Base-by-base conservation (phyloP, 2,329 filamentous ascomycete genomes). In the Aspergillus awamori region DNA sequence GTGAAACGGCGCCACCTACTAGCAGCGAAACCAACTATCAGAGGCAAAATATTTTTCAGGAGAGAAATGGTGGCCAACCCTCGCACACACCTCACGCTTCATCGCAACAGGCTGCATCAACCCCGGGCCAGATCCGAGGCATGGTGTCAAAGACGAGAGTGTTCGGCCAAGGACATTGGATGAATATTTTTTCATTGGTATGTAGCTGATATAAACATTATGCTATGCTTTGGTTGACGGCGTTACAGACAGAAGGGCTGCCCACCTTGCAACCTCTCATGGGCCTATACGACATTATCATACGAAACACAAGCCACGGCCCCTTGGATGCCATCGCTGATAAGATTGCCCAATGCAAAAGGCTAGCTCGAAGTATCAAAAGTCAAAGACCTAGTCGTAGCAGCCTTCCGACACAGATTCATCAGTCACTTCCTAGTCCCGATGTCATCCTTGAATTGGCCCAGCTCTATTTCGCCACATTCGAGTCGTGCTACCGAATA, bases 401-500 rank as follows among this genome's bases (percentile, higher is more conserved):
- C 11, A 41, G 49, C 53, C 57, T 66, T 5, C 59, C 67, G 26
- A 41, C 33, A 17, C 45, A 51, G 38, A 57, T 69, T 2, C 17
- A 60, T 43, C 30, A 28, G 10, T 63, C 53, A 2, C 51, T 70
- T 17, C 68, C 70, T 1, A 20, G 53, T 17, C 60, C 58, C 1
- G 45, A 41, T 11, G 28, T 69, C 5, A 53, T 67, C 6, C 59
- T 68, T 47, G 53, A 62, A n/a, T 53, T 69, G 45, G 52, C 70
- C 1, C 7, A 53, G 13, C 47, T 67, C 2, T 74, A 73, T 33
- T 65, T 72, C 39, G 24, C 51, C 4, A 69, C 65, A 5, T 73
- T 73, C 39, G 72, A 75, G 54, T 64, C 67, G 3, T 69, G 64
- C 51, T 71, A 70, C 61, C 64, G 70, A 13, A 70, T 76, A 13